Conservation (phyloP, 1,284 basidiomycete species). For the Fomitopsis schrenkii region DNA sequence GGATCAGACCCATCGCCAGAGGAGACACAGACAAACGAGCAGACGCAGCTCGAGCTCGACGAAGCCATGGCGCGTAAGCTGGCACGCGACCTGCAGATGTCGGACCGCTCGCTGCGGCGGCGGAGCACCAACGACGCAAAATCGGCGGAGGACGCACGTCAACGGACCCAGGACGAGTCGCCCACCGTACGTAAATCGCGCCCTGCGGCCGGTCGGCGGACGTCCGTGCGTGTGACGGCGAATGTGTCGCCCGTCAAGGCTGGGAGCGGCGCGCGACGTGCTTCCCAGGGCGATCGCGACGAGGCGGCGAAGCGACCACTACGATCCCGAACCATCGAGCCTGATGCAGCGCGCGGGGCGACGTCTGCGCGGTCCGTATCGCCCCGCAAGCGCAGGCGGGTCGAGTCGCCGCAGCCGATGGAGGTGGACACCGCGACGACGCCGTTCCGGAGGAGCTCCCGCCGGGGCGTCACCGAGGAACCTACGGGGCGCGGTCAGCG, state of each 20-base stretch:
- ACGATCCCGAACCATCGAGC: conserved; percentile 24
- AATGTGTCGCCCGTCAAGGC: conserved; percentile 1
- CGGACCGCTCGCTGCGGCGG: conserved; percentile 24
- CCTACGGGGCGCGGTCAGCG: background rate
- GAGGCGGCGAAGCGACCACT: conserved; percentile 19
- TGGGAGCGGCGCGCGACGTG: background rate
- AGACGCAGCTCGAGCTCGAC: conserved; percentile 5
- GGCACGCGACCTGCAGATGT: conserved; percentile 8
- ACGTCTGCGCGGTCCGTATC: conserved; percentile 14
- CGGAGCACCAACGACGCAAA: conserved; percentile 4
- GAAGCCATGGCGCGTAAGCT: conserved; percentile 11
- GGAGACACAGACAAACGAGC: conserved; percentile 2
- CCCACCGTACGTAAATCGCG: conserved; percentile 2
- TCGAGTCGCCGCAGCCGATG: conserved; percentile 36
- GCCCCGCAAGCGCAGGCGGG: conserved; percentile 43
- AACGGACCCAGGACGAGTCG: background rate
- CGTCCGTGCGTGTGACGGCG: background rate
- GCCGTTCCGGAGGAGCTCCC: conserved; percentile 10
- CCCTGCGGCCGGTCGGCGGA: background rate
- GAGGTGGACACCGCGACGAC: conserved; percentile 20
- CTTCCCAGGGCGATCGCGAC: background rate
- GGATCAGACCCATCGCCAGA: background rate
- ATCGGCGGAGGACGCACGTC: background rate
- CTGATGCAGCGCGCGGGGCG: conserved; percentile 15
- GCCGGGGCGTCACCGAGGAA: conserved; percentile 2